A percentile compares a stretch with the other conserved stretches of the same genome.
These are phyloP conservation scores for Suillus brevipes DNA, from an alignment of 768 basidiomycete species.

Conservation along the genomic window DNA sequence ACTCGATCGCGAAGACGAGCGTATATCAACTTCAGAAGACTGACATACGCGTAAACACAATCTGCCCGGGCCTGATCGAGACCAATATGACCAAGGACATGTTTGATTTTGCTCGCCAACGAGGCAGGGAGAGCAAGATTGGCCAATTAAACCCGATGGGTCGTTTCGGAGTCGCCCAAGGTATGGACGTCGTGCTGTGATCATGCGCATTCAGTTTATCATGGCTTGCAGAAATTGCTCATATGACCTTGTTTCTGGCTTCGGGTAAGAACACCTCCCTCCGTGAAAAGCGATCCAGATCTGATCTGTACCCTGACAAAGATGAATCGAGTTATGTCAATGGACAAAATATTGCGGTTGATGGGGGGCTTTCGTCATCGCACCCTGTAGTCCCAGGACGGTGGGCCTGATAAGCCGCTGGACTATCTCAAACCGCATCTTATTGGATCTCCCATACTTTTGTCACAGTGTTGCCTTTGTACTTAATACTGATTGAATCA, in stretches of 20 bases:
- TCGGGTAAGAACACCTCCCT: conserved; percentile 55
- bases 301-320: conserved; percentile 29
- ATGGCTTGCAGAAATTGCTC: conserved; percentile 71
- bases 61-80: conserved; percentile 92
- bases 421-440: not conserved
- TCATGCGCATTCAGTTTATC: conserved; percentile 15
- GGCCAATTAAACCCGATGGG: conserved; percentile 81
- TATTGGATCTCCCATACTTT: not conserved
- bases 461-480: conserved; percentile 6
- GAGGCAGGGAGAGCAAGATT: conserved; percentile 73
- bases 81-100: conserved; percentile 85
- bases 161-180: conserved; percentile 79
- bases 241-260: conserved; percentile 81
- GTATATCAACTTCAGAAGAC: conserved; percentile 78
- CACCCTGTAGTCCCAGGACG: conserved; percentile 78
- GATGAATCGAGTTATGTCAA: conserved; percentile 93
- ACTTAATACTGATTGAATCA: conserved; percentile 6
- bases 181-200: conserved; percentile 37
- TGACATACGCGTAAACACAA: conserved; percentile 84
- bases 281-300: conserved; percentile 8
- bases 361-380: conserved; percentile 82
- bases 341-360: conserved; percentile 83
- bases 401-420: conserved; percentile 46
- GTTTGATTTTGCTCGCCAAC: conserved; percentile 75
- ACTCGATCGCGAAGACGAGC: conserved; percentile 82